A percentile compares a stretch with the other conserved stretches of the same genome.
Evolutionary conservation across 352 stramenopile species (phyloP).

Genomic region (Porosira glacialis): DNA sequence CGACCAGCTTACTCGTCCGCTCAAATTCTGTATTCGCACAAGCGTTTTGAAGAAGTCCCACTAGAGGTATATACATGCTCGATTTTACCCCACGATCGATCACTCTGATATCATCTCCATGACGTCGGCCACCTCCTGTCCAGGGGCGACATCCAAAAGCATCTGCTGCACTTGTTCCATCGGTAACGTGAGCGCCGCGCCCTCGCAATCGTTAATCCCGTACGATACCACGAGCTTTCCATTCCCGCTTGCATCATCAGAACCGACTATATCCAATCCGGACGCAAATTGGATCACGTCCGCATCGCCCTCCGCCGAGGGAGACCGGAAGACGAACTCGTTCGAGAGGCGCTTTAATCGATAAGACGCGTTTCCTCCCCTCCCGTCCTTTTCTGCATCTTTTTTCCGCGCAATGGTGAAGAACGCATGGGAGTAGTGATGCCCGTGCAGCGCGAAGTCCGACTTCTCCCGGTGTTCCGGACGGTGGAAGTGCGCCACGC

Average conservation of each 20-base stretch:
- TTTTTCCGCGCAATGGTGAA: constrained; percentile 61
- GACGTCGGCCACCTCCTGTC: constrained; percentile 68
- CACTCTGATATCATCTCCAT: constrained; percentile 26
- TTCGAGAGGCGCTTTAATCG: constrained; percentile 65
- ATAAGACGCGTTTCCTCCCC: no score
- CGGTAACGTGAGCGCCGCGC: constrained; percentile 47
- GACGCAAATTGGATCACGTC: constrained; percentile 81
- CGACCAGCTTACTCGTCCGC: no score
- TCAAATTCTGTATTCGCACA: no score
- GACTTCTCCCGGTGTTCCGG: constrained; percentile 60
- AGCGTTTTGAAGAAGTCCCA: no score
- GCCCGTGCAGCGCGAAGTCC: constrained; percentile 70
- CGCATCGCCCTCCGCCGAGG: constrained; percentile 34
- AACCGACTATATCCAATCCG: constrained; percentile 57
- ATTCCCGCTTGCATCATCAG: constrained; percentile 36
- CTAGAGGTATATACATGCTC: no score
- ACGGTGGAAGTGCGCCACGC: constrained; percentile 78
- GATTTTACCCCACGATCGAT: no score
- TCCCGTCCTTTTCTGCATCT: constrained; percentile 29
- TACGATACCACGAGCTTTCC: constrained; percentile 59
- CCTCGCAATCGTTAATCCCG: constrained; percentile 81
- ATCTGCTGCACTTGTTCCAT: constrained; percentile 51
- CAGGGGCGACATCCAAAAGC: constrained; percentile 50
- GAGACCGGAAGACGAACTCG: constrained; percentile 62
- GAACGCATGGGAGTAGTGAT: constrained; percentile 81